These are phyloP conservation scores for Lumnitzera littorea DNA, from an alignment of 345 rosid species.

Conservation along the genomic window DNA sequence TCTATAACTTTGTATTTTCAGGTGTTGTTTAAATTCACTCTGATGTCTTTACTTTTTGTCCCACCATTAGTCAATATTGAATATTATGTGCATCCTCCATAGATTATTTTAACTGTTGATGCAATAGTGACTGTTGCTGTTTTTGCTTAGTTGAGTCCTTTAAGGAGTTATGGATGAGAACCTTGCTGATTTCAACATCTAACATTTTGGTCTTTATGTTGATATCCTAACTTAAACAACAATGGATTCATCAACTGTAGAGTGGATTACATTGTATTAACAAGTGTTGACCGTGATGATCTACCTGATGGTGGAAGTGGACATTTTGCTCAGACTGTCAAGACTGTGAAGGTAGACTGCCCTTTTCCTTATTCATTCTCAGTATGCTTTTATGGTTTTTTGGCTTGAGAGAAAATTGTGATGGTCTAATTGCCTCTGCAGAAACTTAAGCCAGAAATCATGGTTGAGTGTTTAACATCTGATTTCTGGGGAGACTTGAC, in stretches of 20 bases:
- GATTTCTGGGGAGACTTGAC: conserved; percentile 89
- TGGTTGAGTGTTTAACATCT: conserved; percentile 97
- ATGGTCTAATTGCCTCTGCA: conserved; percentile 18
- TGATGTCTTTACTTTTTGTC: too few species aligned
- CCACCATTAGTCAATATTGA: too few species aligned
- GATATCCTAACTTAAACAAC: not conserved
- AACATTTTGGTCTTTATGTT: not conserved
- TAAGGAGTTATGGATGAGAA: not conserved
- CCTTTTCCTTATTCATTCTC: not conserved
- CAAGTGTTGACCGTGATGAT: conserved; percentile 99
- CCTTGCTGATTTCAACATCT: not conserved
- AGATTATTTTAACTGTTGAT: too few species aligned
- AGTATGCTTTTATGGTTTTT: not conserved
- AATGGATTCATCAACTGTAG: conserved; percentile 20
- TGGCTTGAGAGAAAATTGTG: conserved; percentile 8
- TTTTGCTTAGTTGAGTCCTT: not conserved
- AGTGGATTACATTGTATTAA: conserved; percentile 94
- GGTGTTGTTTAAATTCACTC: too few species aligned
- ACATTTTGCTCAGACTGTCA: conserved; percentile 91
- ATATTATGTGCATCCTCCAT: too few species aligned
- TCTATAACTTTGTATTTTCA: too few species aligned
- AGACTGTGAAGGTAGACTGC: conserved; percentile 70
- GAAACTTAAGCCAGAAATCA: conserved; percentile 83
- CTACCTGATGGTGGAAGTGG: conserved; percentile 97
- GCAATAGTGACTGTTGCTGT: too few species aligned